Percentiles rank a stretch among this genome's conserved stretches.
phyloP scores from a whole-genome alignment of 495 filamentous ascomycete genomes.

The Penicillium cosmopolitanum region DNA sequence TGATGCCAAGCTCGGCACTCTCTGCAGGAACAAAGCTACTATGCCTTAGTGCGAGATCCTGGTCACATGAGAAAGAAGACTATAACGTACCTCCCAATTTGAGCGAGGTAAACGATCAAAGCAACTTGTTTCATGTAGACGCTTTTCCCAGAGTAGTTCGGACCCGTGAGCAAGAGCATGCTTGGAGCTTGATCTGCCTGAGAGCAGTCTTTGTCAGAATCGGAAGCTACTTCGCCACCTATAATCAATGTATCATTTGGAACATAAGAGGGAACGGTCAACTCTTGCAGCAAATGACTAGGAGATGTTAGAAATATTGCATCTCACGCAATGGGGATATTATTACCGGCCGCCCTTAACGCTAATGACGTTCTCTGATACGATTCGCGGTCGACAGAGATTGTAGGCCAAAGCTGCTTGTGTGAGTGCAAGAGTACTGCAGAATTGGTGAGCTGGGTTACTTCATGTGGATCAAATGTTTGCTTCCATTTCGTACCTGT shows the following conservation, averaged over 20 bases:
- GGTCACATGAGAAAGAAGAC: neutral
- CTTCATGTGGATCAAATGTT: neutral
- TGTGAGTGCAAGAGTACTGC: slow-evolving; percentile 78
- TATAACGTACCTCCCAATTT: slow-evolving; percentile 70
- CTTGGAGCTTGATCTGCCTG: slow-evolving; percentile 52
- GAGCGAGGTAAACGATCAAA: slow-evolving; percentile 91
- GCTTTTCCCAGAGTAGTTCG: slow-evolving; percentile 96
- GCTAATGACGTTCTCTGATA: slow-evolving; percentile 68
- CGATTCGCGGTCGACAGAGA: slow-evolving; percentile 71
- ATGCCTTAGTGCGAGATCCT: neutral
- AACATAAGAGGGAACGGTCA: slow-evolving; percentile 83
- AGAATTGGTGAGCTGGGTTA: slow-evolving; percentile 12
- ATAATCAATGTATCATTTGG: slow-evolving; percentile 75
- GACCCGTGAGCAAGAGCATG: slow-evolving; percentile 85
- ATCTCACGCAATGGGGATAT: neutral
- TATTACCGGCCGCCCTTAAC: slow-evolving; percentile 78
- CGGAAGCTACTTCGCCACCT: slow-evolving; percentile 53
- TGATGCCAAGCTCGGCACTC: slow-evolving; percentile 78
- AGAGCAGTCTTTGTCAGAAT: neutral
- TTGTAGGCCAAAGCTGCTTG: slow-evolving; percentile 77
- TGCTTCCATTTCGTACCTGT: slow-evolving; percentile 52
- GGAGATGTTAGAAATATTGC: slow-evolving; percentile 19
- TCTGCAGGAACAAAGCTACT: slow-evolving; percentile 81
- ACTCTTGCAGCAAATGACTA: slow-evolving; percentile 86
- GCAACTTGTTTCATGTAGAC: slow-evolving; percentile 94